Evolutionary conservation across 1,284 basidiomycete genomes (phyloP), one percentile per base, ranked within the genome.

Genomic region (Puccinia coronata): DNA sequence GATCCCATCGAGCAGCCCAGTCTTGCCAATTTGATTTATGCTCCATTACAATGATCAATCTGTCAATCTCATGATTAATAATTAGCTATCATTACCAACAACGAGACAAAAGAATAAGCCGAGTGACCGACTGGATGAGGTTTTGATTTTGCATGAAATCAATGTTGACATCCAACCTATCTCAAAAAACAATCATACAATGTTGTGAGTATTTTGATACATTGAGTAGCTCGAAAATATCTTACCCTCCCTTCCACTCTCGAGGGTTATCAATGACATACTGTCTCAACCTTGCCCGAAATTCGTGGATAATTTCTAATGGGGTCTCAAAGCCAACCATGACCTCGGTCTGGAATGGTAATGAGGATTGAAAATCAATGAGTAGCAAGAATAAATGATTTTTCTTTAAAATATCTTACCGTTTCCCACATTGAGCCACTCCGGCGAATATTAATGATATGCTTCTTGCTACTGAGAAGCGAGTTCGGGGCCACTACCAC

Each of bases 11-110:
- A 20, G 90, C 92, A 75, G 92, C 92, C 92, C 93, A 94, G 83
- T 93, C 92, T 85, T 94, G 93, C 92, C 92, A 94, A 85, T 93
- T 93, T 57, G 91, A 89, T 90, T 88, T 87, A 90, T 92, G 93
- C 86, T 94, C 92, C 85, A 94, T 90, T 28, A 90, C 90, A 69
- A 94, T 89, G 55, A 89, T 89, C 81, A 93, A 87, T 84, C 89
- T 82, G 28, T 34, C 34, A 18, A 23, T 31, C 51, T 70, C 34
- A 16, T 11, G 9, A 34, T 82, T 83, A 83, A 34, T n/a, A 51
- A n/a, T 51, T 20, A 70, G 47, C 43, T 18, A n/a, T n/a, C n/a
- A n/a, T n/a, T n/a, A n/a, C n/a, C 41, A 16, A 70, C 16, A 28
- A 51, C 25, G 20, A 70, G 1, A n/a, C 6, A n/a, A 23, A 47